These are phyloP conservation scores for Apiotrichum gamsii DNA, from an alignment of 1,284 basidiomycete species.

Conservation along the genomic window DNA sequence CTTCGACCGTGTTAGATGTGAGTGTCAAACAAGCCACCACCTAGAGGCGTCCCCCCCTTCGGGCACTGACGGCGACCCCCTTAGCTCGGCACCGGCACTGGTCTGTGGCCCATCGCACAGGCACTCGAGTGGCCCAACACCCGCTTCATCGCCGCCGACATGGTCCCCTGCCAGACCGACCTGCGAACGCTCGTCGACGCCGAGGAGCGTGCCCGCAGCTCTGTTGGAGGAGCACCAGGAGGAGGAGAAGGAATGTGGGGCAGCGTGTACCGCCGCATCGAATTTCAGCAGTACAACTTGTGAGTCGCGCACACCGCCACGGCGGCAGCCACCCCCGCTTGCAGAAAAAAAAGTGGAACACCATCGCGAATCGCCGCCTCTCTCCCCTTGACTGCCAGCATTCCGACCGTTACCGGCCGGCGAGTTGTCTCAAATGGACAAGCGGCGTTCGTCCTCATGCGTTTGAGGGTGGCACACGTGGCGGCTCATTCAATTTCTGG, in stretches of 20 bases:
- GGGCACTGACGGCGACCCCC: not conserved
- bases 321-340: no score
- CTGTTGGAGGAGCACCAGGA: constrained; percentile 11
- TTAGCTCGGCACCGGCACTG: constrained; percentile 42
- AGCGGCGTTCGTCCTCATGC: no score
- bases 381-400: no score
- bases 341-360: no score
- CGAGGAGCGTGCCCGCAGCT: constrained; percentile 21
- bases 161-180: constrained; percentile 38
- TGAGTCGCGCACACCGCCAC: no score
- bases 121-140: constrained; percentile 37
- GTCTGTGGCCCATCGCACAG: constrained; percentile 44
- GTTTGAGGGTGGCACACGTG: no score
- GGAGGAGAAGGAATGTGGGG: constrained; percentile 32
- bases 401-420: no score
- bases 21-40: no score
- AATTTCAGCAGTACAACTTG: constrained; percentile 42
- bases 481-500: not conserved
- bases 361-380: no score
- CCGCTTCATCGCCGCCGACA: constrained; percentile 39
- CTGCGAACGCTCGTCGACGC: constrained; percentile 20
- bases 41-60: no score
- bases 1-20: constrained; percentile 39
- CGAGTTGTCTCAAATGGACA: no score
- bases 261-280: constrained; percentile 31